These are phyloP conservation scores for Alternaria burnsii DNA, from an alignment of 2,329 filamentous ascomycete species.

Conservation along the genomic window DNA sequence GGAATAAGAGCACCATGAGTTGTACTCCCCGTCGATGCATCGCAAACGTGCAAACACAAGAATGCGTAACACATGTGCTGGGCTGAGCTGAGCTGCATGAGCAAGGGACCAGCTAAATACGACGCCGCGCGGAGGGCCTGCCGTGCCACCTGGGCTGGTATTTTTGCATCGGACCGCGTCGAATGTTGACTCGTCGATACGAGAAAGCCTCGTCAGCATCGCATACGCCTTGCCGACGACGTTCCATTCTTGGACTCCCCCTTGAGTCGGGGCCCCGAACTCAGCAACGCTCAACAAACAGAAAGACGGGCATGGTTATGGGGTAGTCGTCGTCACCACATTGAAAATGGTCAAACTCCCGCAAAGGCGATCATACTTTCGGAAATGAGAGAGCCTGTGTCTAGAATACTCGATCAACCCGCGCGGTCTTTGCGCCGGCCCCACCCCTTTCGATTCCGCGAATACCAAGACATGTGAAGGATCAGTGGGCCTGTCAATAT, in stretches of 20 bases:
- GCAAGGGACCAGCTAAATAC: conserved; percentile 1
- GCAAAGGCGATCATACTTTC: conserved; percentile 3
- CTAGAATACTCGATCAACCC: conserved; percentile 17
- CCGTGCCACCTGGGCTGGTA: conserved; percentile 7
- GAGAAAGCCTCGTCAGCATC: conserved; percentile 11
- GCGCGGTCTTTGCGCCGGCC: conserved; percentile 12
- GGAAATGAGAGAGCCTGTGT: conserved; percentile 14
- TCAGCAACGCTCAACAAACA: conserved; percentile 7
- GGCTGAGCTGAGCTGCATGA: not conserved
- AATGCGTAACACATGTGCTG: not conserved
- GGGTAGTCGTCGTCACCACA: conserved; percentile 5
- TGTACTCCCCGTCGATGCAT: not conserved
- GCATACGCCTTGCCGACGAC: conserved; percentile 1
- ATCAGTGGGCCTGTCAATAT: conserved; percentile 2
- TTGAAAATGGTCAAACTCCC: conserved; percentile 9
- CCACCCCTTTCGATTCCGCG: conserved; percentile 13
- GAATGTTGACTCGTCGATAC: conserved; percentile 11
- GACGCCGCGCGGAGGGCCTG: conserved; percentile 2
- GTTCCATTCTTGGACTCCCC: conserved; percentile 1
- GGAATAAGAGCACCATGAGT: not conserved
- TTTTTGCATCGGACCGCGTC: conserved; percentile 1
- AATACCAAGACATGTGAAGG: conserved; percentile 10
- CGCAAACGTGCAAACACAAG: not conserved
- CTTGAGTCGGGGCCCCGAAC: conserved; percentile 7
- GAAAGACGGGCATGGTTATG: not conserved